Evolutionary conservation across 768 basidiomycete species (phyloP).

Genomic region (Suillus weaverae): DNA sequence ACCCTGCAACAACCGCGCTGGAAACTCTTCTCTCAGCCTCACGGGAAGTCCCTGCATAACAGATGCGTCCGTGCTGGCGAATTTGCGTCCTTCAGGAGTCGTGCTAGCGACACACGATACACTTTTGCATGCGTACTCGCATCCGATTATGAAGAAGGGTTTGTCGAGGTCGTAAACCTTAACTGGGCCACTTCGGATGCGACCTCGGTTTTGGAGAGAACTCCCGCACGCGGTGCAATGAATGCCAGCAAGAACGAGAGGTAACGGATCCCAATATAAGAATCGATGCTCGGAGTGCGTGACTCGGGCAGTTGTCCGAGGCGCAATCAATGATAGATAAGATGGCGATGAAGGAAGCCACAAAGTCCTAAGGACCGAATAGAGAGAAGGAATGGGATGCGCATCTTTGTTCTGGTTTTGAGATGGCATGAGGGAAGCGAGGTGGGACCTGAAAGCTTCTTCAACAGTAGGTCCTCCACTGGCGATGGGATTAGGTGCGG

Average conservation of each 20-base stretch:
- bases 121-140: constrained; percentile 70
- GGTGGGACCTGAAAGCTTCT: constrained; percentile 78
- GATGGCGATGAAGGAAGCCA: constrained; percentile 81
- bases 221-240: constrained; percentile 65
- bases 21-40: constrained; percentile 72
- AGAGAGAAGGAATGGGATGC: constrained; percentile 67
- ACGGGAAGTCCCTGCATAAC: constrained; percentile 70
- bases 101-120: constrained; percentile 44
- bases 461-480: constrained; percentile 64
- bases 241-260: constrained; percentile 81
- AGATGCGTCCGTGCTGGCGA: constrained; percentile 69
- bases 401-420: constrained; percentile 40
- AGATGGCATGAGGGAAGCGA: constrained; percentile 60
- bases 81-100: constrained; percentile 57
- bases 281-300: constrained; percentile 75
- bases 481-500: constrained; percentile 63
- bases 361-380: constrained; percentile 78
- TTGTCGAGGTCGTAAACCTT: constrained; percentile 79
- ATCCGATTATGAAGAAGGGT: constrained; percentile 84
- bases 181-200: constrained; percentile 71
- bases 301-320: constrained; percentile 56
- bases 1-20: constrained; percentile 58
- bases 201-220: constrained; percentile 64
- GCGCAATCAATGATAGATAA: constrained; percentile 76
- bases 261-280: constrained; percentile 86